A percentile compares a stretch with the other conserved stretches of the same genome.
Evolutionary conservation across 2,329 filamentous ascomycete genomes (phyloP).

Genomic region (Magnaporthiopsis rhizophila): DNA sequence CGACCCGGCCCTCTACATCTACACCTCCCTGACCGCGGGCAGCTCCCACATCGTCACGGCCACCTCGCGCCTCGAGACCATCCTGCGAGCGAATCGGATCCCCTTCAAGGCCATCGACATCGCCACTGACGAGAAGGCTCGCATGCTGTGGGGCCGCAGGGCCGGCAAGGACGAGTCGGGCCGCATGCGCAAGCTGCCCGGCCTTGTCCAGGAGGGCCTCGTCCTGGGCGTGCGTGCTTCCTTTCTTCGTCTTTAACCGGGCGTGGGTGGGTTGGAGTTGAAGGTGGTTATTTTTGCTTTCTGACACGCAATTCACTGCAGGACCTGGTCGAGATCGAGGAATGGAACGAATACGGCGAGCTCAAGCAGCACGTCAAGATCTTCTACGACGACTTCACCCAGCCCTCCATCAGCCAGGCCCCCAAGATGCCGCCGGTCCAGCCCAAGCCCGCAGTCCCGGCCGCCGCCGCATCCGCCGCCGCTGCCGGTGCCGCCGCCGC

Average conservation of each 20-base stretch:
- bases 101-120: conserved; percentile 90
- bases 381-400: conserved; percentile 54
- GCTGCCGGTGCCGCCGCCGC: conserved; percentile 6
- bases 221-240: conserved; percentile 68
- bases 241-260: neutral
- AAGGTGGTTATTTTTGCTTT: conserved; percentile 8
- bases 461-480: conserved; percentile 9
- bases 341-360: conserved; percentile 99
- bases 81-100: conserved; percentile 88
- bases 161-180: conserved; percentile 61
- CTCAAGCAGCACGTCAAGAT: conserved; percentile 76
- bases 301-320: conserved; percentile 26
- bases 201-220: conserved; percentile 76
- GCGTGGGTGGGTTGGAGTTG: neutral
- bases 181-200: conserved; percentile 70
- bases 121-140: conserved; percentile 80
- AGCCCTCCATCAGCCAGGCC: conserved; percentile 46
- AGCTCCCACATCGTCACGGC: conserved; percentile 95
- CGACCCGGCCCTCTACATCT: conserved; percentile 79
- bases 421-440: conserved; percentile 32
- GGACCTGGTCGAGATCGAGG: conserved; percentile 91
- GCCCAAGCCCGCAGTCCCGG: conserved; percentile 25
- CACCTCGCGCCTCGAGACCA: conserved; percentile 91
- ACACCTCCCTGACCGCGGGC: conserved; percentile 90
- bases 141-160: conserved; percentile 80